Percentiles rank a stretch among this genome's conserved stretches.
Evolutionary conservation across 2,329 filamentous ascomycete species (phyloP).

Genomic region (Nothomitra cinnamomea): DNA sequence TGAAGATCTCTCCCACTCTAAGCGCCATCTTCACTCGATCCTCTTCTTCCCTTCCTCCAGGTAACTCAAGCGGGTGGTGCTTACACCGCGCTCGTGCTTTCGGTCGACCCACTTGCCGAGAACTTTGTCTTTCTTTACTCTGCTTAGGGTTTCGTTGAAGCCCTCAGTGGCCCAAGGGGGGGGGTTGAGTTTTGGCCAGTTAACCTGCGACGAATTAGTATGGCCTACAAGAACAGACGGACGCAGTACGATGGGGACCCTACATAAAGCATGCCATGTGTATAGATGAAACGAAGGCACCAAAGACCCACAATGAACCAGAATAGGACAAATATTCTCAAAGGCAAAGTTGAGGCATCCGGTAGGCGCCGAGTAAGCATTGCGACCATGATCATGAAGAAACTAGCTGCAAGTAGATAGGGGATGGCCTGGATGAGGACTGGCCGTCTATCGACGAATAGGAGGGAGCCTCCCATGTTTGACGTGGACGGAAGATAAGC

Average conservation of each 20-base stretch:
- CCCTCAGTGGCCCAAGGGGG: conserved; percentile 74
- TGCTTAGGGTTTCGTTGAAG: conserved; percentile 69
- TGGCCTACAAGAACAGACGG: neutral
- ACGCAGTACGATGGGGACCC: conserved; percentile 25
- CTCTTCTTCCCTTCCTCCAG: conserved; percentile 98
- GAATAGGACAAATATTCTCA: conserved; percentile 67
- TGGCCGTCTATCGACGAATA: conserved; percentile 75
- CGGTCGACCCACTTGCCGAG: conserved; percentile 54
- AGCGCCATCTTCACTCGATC: conserved; percentile 46
- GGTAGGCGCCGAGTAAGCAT: conserved; percentile 55
- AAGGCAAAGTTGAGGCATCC: conserved; percentile 59
- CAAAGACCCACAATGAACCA: conserved; percentile 56
- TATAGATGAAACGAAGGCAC: conserved; percentile 59
- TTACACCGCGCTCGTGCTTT: conserved; percentile 62
- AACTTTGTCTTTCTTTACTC: conserved; percentile 66
- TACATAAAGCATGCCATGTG: conserved; percentile 87
- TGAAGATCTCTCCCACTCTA: too few species aligned
- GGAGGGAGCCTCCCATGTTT: conserved; percentile 49
- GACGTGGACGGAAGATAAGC: conserved; percentile 60
- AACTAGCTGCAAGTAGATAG: conserved; percentile 70
- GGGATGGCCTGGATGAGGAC: conserved; percentile 85
- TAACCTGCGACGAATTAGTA: conserved; percentile 45
- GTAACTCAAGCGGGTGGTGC: conserved; percentile 64
- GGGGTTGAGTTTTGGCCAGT: conserved; percentile 94
- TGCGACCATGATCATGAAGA: conserved; percentile 68